A percentile compares a stretch with the other conserved stretches of the same genome.
phyloP scores from a whole-genome alignment of 2,329 filamentous ascomycete species.

The Colletotrichum godetiae region DNA sequence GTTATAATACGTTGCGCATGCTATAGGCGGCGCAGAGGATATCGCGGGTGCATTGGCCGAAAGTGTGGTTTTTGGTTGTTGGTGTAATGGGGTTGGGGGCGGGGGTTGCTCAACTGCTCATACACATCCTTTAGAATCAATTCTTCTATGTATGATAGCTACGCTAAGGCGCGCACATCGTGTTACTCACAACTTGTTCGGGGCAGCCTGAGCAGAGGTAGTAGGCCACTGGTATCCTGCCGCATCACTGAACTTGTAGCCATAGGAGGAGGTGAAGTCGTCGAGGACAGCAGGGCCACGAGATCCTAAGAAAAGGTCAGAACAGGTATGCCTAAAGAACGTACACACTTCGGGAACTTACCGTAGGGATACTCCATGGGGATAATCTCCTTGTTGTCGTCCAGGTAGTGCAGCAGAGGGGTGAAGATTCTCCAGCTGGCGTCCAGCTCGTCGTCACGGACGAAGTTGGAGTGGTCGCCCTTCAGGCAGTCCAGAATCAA shows the following conservation, averaged over 20 bases:
- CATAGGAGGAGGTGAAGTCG: conserved; percentile 97
- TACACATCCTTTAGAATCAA: conserved; percentile 34
- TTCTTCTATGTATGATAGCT: conserved; percentile 34
- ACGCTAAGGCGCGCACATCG: conserved; percentile 21
- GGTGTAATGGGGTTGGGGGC: conserved; percentile 5
- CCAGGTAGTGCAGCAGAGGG: conserved; percentile 95
- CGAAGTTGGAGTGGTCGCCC: conserved; percentile 99
- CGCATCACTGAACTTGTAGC: conserved; percentile 98
- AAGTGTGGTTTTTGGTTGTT: conserved; percentile 9
- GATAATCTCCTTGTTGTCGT: conserved; percentile 99
- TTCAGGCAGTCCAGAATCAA: conserved; percentile 97
- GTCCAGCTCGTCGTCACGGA: conserved; percentile 95
- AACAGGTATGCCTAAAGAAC: not conserved
- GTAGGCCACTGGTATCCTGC: conserved; percentile 96
- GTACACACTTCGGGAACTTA: conserved; percentile 58
- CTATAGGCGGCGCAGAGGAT: conserved; percentile 16
- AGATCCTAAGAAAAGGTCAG: conserved; percentile 73
- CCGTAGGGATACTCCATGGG: conserved; percentile 99
- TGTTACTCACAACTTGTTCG: conserved; percentile 83
- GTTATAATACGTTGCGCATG: conserved; percentile 32
- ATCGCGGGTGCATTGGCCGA: conserved; percentile 20
- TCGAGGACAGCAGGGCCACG: conserved; percentile 96
- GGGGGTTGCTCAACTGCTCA: conserved; percentile 32
- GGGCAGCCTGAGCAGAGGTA: conserved; percentile 69
- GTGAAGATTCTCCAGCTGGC: conserved; percentile 99